A percentile compares a stretch with the other conserved stretches of the same genome.
These are phyloP conservation scores for Hericium rajendrae DNA, from an alignment of 768 basidiomycete species.

Conservation along the genomic window DNA sequence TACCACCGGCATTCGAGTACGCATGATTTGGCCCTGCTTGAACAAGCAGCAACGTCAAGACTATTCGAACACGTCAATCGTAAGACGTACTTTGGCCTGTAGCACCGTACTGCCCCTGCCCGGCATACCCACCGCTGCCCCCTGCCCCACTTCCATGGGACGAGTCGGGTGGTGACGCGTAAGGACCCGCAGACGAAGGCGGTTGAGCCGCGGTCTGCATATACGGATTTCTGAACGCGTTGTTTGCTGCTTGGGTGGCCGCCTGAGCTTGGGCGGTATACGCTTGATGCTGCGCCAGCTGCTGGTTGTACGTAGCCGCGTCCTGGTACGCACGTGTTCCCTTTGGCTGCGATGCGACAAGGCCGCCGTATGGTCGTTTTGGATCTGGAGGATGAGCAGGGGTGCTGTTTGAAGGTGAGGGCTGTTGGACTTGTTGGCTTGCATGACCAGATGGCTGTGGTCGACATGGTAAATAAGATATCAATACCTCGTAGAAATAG, in stretches of 20 bases:
- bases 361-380: constrained; percentile 87
- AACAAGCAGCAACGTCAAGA: too few species aligned
- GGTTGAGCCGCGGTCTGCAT: constrained; percentile 37
- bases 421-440: constrained; percentile 12
- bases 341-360: constrained; percentile 83
- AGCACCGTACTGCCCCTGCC: constrained; percentile 12
- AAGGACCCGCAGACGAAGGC: constrained; percentile 22
- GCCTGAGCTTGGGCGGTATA: constrained; percentile 83
- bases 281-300: constrained; percentile 87
- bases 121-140: too few species aligned
- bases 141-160: too few species aligned
- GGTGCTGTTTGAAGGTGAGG: constrained; percentile 22
- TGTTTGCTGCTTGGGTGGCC: constrained; percentile 60
- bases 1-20: background rate
- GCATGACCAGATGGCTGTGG: constrained; percentile 17
- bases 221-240: constrained; percentile 73
- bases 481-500: background rate
- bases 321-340: constrained; percentile 83
- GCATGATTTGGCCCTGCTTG: constrained; percentile 3
- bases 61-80: constrained; percentile 33
- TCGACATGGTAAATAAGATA: background rate
- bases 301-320: constrained; percentile 90
- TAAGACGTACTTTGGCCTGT: constrained; percentile 20
- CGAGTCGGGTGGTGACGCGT: constrained; percentile 18
- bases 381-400: constrained; percentile 41